Conservation (phyloP, 352 stramenopile genomes). For the Phytophthora pini region DNA sequence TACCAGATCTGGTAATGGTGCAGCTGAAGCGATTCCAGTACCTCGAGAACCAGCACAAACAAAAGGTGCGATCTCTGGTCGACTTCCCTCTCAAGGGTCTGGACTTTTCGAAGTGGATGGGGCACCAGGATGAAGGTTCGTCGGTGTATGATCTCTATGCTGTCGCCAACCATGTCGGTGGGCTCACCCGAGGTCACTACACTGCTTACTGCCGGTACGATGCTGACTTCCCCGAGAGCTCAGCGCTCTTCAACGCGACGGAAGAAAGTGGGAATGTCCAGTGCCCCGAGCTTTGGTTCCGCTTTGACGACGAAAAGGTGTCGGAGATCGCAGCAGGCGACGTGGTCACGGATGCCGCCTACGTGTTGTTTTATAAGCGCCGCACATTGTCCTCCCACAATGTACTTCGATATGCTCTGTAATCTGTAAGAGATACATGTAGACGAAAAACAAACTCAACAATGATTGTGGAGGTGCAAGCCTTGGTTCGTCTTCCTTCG, state of each 20-base stretch:
- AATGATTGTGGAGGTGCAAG: slow-evolving; percentile 23
- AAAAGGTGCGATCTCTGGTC: slow-evolving; percentile 84
- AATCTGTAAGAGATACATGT: slow-evolving; percentile 43
- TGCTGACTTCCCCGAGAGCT: slow-evolving; percentile 65
- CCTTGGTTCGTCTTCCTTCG: slow-evolving; percentile 32
- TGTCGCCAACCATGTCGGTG: slow-evolving; percentile 98
- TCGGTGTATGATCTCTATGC: slow-evolving; percentile 96
- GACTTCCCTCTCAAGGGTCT: slow-evolving; percentile 83
- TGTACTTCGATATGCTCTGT: slow-evolving; percentile 71
- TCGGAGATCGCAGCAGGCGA: slow-evolving; percentile 73
- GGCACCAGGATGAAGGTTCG: slow-evolving; percentile 31
- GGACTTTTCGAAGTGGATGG: slow-evolving; percentile 83
- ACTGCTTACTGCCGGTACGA: slow-evolving; percentile 86
- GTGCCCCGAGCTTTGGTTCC: slow-evolving; percentile 74
- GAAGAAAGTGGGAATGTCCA: slow-evolving; percentile 46
- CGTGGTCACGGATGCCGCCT: slow-evolving; percentile 85
- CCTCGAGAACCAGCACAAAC: slow-evolving; percentile 83
- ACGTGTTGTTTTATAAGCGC: slow-evolving; percentile 94
- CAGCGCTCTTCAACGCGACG: slow-evolving; percentile 47
- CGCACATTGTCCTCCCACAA: slow-evolving; percentile 75
- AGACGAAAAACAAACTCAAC: slow-evolving; percentile 11
- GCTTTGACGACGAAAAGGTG: slow-evolving; percentile 87
- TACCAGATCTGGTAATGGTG: slow-evolving; percentile 88
- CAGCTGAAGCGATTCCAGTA: slow-evolving; percentile 92
- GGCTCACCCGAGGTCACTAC: slow-evolving; percentile 96